Conservation (phyloP, 2,329 filamentous ascomycete genomes). For the Fulvia fulva region DNA sequence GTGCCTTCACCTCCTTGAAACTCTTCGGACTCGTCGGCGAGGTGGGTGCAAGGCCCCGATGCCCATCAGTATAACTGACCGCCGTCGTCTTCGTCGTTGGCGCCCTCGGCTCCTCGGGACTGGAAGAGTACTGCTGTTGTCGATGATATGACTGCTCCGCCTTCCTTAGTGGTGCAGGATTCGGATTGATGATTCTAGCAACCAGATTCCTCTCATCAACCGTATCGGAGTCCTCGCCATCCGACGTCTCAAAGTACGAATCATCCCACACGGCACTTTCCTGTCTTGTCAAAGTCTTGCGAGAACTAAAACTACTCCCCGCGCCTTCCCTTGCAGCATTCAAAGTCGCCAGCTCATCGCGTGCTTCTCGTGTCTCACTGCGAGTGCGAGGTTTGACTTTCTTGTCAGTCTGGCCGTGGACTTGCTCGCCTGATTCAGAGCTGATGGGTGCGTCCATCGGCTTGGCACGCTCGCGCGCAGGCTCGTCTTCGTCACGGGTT, state of each 20-base stretch:
- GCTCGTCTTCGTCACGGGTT: slow-evolving; percentile 64
- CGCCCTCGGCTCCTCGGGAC: neutral
- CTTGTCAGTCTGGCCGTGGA: slow-evolving; percentile 38
- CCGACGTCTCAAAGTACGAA: slow-evolving; percentile 44
- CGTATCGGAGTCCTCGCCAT: slow-evolving; percentile 44
- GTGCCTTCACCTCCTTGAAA: slow-evolving; percentile 8
- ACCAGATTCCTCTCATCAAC: slow-evolving; percentile 34
- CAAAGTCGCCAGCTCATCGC: slow-evolving; percentile 38
- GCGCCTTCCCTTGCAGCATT: slow-evolving; percentile 31
- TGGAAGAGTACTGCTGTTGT: slow-evolving; percentile 10
- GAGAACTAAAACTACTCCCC: slow-evolving; percentile 23
- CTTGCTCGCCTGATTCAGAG: slow-evolving; percentile 41
- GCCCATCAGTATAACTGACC: slow-evolving; percentile 29
- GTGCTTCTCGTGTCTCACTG: slow-evolving; percentile 48
- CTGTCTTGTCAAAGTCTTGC: slow-evolving; percentile 28
- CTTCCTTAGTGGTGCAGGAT: slow-evolving; percentile 18
- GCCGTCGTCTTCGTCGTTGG: neutral
- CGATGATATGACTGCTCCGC: slow-evolving; percentile 24
- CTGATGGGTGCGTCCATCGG: slow-evolving; percentile 49
- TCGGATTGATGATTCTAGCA: slow-evolving; percentile 28
- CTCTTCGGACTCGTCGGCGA: slow-evolving; percentile 22
- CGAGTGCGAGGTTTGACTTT: slow-evolving; percentile 40
- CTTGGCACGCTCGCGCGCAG: slow-evolving; percentile 65
- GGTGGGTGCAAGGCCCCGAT: slow-evolving; percentile 39
- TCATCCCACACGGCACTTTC: slow-evolving; percentile 49